These are phyloP conservation scores for Drechslerella dactyloides DNA, from an alignment of 2,329 filamentous ascomycete genomes.

Conservation along the genomic window DNA sequence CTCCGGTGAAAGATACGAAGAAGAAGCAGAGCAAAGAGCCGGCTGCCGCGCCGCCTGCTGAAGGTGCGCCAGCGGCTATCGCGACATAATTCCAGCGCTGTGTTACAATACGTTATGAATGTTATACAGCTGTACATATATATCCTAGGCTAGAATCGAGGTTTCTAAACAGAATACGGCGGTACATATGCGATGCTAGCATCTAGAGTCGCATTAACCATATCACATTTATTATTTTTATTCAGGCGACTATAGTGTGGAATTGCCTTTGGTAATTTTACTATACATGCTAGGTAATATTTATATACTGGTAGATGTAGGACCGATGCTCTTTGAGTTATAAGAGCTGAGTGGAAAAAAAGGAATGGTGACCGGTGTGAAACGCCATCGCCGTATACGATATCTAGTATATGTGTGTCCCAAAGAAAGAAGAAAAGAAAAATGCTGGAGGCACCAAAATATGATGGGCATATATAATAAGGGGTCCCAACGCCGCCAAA, in stretches of 20 bases:
- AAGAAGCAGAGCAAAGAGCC: background rate
- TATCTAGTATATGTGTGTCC: slow-evolving; percentile 1
- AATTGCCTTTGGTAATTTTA: too few species aligned
- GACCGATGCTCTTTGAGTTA: background rate
- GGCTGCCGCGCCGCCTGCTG: background rate
- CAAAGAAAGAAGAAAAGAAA: background rate
- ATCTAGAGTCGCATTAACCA: too few species aligned
- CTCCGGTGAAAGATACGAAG: background rate
- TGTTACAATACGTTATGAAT: too few species aligned
- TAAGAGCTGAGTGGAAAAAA: background rate
- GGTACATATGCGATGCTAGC: background rate
- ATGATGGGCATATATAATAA: background rate
- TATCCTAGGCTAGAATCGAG: background rate
- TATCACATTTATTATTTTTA: too few species aligned
- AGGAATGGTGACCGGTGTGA: background rate
- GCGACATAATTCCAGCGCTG: background rate
- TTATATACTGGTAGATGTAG: background rate
- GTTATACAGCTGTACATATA: slow-evolving; percentile 6
- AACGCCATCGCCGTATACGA: slow-evolving; percentile 25
- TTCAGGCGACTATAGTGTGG: too few species aligned
- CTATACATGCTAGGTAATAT: background rate
- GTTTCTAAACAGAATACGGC: background rate
- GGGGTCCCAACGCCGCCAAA: background rate
- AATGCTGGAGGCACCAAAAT: background rate
- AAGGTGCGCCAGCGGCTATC: too few species aligned